A percentile compares a stretch with the other conserved stretches of the same genome.
Evolutionary conservation across 805 yeast species (phyloP).

Genomic region (Candida stauntonica): DNA sequence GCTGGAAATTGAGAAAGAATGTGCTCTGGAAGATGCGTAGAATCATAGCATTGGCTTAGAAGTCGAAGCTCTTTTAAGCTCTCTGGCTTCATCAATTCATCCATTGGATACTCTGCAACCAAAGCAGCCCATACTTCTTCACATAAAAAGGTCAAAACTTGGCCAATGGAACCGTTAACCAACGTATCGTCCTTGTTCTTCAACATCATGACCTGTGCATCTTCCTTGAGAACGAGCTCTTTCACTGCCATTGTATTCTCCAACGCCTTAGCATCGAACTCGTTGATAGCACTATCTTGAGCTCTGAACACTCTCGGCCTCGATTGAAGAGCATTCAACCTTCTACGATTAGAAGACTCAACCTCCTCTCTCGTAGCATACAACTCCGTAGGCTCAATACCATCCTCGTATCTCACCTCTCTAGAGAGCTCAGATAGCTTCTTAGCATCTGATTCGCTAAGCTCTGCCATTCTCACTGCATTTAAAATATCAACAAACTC

Average conservation of each 20-base stretch:
- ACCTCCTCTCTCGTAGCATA: constrained; percentile 87
- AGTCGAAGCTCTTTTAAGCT: constrained; percentile 21
- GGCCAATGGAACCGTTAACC: constrained; percentile 92
- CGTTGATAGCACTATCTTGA: constrained; percentile 33
- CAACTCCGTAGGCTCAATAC: constrained; percentile 83
- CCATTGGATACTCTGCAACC: constrained; percentile 10
- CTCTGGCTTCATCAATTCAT: constrained; percentile 20
- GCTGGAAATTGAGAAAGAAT: constrained; percentile 25
- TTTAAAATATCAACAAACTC: constrained; percentile 76
- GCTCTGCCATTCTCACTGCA: constrained; percentile 68
- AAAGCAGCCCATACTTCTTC: constrained; percentile 19
- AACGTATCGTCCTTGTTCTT: constrained; percentile 71
- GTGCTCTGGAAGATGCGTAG: constrained; percentile 20
- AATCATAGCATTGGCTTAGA: constrained; percentile 30
- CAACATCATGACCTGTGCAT: constrained; percentile 93
- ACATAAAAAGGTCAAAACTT: constrained; percentile 42
- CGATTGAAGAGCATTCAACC: constrained; percentile 48
- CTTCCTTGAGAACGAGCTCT: constrained; percentile 60
- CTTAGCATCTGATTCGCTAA: constrained; percentile 43
- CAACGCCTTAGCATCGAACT: constrained; percentile 28
- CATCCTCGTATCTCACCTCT: constrained; percentile 57
- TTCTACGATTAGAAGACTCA: constrained; percentile 59
- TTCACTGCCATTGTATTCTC: constrained; percentile 72
- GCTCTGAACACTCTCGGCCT: too few species aligned
- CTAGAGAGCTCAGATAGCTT: constrained; percentile 56